phyloP scores from a whole-genome alignment of 2,329 filamentous ascomycete genomes.

The Aureobasidium sp. region DNA sequence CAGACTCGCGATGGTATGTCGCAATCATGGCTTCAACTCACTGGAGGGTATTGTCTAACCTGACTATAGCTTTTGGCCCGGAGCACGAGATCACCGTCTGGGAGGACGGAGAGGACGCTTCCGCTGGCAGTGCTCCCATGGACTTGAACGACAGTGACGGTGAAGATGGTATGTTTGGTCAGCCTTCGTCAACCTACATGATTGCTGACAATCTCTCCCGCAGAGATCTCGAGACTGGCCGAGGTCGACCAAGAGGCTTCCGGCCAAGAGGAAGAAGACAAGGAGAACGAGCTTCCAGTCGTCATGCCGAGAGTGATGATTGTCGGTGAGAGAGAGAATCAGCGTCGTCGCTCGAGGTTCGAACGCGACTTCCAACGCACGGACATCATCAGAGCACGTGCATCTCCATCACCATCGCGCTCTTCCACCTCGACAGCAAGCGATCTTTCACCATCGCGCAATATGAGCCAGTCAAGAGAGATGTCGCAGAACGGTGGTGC shows the following conservation, averaged over 20 bases:
- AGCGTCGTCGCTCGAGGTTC: neutral
- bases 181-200: neutral
- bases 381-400: neutral
- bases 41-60: neutral
- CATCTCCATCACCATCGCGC: neutral
- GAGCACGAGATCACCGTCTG: neutral
- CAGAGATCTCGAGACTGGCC: slow-evolving; percentile 1
- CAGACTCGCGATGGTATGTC: neutral
- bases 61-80: neutral
- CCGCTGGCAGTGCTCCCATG: neutral
- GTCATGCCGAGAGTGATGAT: neutral
- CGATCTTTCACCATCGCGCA: neutral
- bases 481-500: neutral
- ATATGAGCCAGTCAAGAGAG: slow-evolving; percentile 5
- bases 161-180: neutral
- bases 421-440: neutral
- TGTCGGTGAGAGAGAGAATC: neutral
- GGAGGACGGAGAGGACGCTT: neutral
- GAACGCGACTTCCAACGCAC: slow-evolving; percentile 1
- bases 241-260: neutral
- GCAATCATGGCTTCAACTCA: neutral
- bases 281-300: neutral
- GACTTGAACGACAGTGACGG: neutral
- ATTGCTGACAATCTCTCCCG: neutral
- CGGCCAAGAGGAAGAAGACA: neutral